Evolutionary conservation across 441 rosid species (phyloP).

Genomic region (Jatropha multifida): DNA sequence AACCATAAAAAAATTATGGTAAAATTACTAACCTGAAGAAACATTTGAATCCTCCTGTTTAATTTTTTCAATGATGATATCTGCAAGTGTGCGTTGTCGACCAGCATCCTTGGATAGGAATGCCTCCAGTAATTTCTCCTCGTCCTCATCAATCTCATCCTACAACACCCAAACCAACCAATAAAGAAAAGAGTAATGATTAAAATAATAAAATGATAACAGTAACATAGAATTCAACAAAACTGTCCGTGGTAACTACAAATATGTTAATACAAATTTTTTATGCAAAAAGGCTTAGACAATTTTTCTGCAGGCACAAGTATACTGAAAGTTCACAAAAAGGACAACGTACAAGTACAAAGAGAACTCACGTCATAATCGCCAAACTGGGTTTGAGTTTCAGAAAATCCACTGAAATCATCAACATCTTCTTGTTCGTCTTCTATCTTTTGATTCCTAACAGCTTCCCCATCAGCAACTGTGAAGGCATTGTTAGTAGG

Average conservation of each 20-base stretch:
- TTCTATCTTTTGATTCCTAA: constrained; percentile 24
- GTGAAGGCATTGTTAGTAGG: constrained; percentile 34
- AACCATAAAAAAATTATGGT: not conserved
- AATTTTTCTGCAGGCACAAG: too few relatives aligned
- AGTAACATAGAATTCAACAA: not conserved
- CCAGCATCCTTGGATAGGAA: constrained; percentile 66
- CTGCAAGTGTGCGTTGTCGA: constrained; percentile 73
- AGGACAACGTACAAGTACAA: too few relatives aligned
- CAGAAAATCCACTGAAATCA: constrained; percentile 63
- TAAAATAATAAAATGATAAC: not conserved
- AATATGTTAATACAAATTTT: too few relatives aligned
- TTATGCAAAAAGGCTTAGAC: too few relatives aligned
- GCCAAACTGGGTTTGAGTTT: constrained; percentile 56
- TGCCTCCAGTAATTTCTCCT: constrained; percentile 78
- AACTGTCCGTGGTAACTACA: not conserved
- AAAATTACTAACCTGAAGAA: constrained; percentile 54
- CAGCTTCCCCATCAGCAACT: constrained; percentile 40
- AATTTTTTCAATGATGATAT: constrained; percentile 63
- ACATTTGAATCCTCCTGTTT: constrained; percentile 53
- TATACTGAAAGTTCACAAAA: too few relatives aligned
- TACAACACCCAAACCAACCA: constrained; percentile 14
- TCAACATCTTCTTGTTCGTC: constrained; percentile 61
- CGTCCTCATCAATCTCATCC: constrained; percentile 76
- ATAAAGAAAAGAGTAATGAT: not conserved
- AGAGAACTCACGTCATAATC: constrained; percentile 43